Evolutionary conservation across 176 grass and related monocot species (phyloP), one percentile per base, ranked within the genome.

Genomic region (Oropetium thomaeum): DNA sequence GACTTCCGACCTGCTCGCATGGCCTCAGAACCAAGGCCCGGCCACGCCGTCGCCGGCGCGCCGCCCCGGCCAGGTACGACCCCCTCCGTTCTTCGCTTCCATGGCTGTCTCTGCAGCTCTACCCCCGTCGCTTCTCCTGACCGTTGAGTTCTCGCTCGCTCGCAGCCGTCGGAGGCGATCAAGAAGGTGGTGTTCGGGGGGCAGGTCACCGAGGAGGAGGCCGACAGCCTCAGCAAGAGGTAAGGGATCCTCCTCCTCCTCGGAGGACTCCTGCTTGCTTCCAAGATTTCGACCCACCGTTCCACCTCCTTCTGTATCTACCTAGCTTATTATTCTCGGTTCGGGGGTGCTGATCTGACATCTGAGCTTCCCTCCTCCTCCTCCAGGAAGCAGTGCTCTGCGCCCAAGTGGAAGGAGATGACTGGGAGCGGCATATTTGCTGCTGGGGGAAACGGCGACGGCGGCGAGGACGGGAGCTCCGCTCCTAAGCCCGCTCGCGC

Each of bases 361-460:
- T 16, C 41, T 35, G 27, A 7, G 30, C 47, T 19, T 43, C 45
- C 4, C 70, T n/a, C n/a, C n/a, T n/a, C n/a, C n/a, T n/a, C n/a
- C n/a, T 77, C 37, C 83, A 97, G 93, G 87, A 97, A 92, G 88
- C 82, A 85, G 70, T 97, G 93, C 78, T 97, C 90, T 0, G 85
- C 74, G 60, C 90, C 93, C 35, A 96, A 96, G 85, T 89, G 89
- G 87, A 96, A 96, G 80, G 93, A 97, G 89, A 93, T 97, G 90
- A 86, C 90, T 28, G 93, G 93, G 23, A 97, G 90, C 65, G 90
- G 90, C 28, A 97, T 97, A 22, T 97, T 97, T 62, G 68, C 69
- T 14, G 76, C 81, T 20, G 87, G 79, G 43, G 63, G 71, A 43
- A 64, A 89, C 43, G 82, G 82, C 26, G 86, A 80, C 13, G 20